Percentiles rank a stretch among this genome's conserved stretches.
Conservation (phyloP, 441 rosid genomes). For the Croton setiger region DNA sequence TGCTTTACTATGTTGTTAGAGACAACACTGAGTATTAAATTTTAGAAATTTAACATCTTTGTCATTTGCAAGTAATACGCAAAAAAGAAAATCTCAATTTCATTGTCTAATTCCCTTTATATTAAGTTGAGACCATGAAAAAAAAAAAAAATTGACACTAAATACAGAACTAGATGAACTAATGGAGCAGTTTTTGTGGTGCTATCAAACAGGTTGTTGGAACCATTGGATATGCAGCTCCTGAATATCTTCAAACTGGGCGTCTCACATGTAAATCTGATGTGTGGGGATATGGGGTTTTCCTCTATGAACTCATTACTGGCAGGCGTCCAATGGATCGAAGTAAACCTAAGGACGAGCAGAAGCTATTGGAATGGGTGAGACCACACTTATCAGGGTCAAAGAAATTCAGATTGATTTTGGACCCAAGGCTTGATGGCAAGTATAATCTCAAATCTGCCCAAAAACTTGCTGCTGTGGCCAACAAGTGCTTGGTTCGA, state of each 20-base stretch:
- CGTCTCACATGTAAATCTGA: conserved; percentile 66
- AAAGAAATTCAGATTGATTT: conserved; percentile 51
- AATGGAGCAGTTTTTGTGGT: conserved; percentile 5
- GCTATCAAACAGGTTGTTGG: conserved; percentile 59
- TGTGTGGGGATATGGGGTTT: conserved; percentile 79
- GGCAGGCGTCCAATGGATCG: conserved; percentile 66
- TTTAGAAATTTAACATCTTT: no score
- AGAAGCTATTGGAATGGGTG: conserved; percentile 68
- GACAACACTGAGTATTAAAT: no score
- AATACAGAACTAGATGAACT: neutral
- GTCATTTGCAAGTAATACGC: no score
- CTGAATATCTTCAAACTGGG: conserved; percentile 90
- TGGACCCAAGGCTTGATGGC: conserved; percentile 73
- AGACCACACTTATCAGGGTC: conserved; percentile 52
- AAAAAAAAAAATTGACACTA: no score
- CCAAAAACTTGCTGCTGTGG: conserved; percentile 58
- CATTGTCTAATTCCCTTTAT: neutral
- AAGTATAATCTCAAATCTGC: conserved; percentile 60
- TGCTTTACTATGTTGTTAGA: no score
- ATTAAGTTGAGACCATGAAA: no score
- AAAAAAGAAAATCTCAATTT: neutral
- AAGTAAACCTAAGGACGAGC: conserved; percentile 55
- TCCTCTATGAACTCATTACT: conserved; percentile 74
- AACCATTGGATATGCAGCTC: conserved; percentile 87
- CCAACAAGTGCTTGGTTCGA: conserved; percentile 56